A percentile compares a stretch with the other conserved stretches of the same genome.
phyloP scores from a whole-genome alignment of 2,329 filamentous ascomycete genomes.

The Stylonectria norvegica region DNA sequence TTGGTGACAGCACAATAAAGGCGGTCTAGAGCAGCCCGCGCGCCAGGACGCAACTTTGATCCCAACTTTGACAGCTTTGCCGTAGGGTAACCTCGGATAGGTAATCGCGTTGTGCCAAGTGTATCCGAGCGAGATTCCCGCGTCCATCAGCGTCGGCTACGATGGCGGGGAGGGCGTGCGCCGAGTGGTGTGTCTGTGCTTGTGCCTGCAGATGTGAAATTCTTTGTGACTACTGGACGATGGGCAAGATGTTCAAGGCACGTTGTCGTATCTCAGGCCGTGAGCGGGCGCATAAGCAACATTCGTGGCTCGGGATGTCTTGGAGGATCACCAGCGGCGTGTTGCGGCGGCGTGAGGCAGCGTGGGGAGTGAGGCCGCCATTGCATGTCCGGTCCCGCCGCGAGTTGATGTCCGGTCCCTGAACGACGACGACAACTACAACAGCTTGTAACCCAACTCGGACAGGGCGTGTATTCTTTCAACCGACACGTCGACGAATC shows the following conservation, averaged over 20 bases:
- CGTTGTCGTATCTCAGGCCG: constrained; percentile 62
- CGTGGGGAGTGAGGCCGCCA: constrained; percentile 37
- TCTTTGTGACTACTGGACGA: constrained; percentile 59
- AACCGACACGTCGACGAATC: no score
- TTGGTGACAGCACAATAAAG: neutral
- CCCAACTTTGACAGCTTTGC: constrained; percentile 3
- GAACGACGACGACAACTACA: no score
- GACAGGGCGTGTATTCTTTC: no score
- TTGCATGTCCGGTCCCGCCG: neutral
- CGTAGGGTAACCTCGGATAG: constrained; percentile 18
- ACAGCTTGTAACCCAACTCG: no score
- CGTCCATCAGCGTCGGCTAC: constrained; percentile 41
- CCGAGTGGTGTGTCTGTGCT: constrained; percentile 17
- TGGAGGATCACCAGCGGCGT: constrained; percentile 61
- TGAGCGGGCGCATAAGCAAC: constrained; percentile 64
- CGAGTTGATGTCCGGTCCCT: neutral
- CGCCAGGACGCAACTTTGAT: neutral
- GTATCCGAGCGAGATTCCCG: constrained; percentile 61
- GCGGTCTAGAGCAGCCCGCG: neutral
- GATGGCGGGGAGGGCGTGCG: constrained; percentile 33
- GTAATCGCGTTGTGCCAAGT: constrained; percentile 34
- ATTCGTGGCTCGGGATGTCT: no score
- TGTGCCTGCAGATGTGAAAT: constrained; percentile 42
- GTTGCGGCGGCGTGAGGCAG: constrained; percentile 62
- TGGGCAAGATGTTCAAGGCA: constrained; percentile 59